Evolutionary conservation across 2,329 filamentous ascomycete genomes (phyloP), one percentile per base, ranked within the genome.

Genomic region (Teratosphaeriaceae sp.): DNA sequence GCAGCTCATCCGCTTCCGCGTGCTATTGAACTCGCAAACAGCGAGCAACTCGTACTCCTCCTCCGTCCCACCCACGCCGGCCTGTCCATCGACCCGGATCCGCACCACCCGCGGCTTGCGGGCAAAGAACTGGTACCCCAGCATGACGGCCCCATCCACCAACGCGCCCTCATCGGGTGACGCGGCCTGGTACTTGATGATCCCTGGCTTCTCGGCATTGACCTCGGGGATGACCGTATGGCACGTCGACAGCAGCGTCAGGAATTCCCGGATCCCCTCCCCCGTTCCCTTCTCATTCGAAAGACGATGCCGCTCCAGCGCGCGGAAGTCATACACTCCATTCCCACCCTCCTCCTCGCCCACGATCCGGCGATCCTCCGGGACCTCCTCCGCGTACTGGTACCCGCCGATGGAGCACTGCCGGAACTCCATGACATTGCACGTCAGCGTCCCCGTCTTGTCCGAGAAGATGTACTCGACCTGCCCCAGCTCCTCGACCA

Each of bases 21-120:
- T 92, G 1, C 92, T 97, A 68, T 98, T 98, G 74, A 98, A 98
- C 65, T 98, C 92, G 64, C 90, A 96, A n/a, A 98, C 89, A 2
- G 90, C 90, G 45, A 98, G 70, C 29, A 98, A 74, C 63, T 96
- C 87, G 62, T 92, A 98, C 62, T 96, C 85, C 33, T 78, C 73
- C 52, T 87, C 76, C 54, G n/a, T 34, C 19, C 24, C 30, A 78
- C 69, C 29, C 15, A 16, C 29, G 1, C 85, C n/a, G n/a, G n/a
- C n/a, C n/a, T n/a, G n/a, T n/a, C n/a, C 88, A 29, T 78, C 76
- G 1, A 84, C 82, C 43, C 84, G 77, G 54, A 97, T 89, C 30
- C 89, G 84, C 22, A 98, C 92, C 4, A 87, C 79, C 45, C 82
- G 80, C 22, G 92, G 94, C 68, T 92, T 95, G 57, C 94, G 81